Percentiles rank a stretch among this genome's conserved stretches.
phyloP scores from a whole-genome alignment of 2,329 filamentous ascomycete genomes.

The Cryphonectria carpinicola region DNA sequence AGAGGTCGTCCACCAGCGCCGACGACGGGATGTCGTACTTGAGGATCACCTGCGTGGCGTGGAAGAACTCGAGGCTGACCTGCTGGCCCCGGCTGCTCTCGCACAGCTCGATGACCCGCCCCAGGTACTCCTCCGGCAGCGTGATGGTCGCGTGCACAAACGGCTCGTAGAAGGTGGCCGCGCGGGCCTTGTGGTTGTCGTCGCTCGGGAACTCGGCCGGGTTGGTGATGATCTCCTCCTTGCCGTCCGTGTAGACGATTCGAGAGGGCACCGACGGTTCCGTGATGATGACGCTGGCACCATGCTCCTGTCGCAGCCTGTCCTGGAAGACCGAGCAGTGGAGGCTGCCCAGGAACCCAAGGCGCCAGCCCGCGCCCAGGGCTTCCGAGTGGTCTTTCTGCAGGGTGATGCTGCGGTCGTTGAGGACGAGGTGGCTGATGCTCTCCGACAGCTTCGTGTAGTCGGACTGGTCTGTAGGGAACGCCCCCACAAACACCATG shows the following conservation, averaged over 20 bases:
- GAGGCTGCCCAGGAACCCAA: slow-evolving; percentile 94
- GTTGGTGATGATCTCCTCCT: slow-evolving; percentile 78
- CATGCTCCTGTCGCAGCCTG: slow-evolving; percentile 89
- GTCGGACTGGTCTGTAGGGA: slow-evolving; percentile 88
- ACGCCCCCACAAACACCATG: slow-evolving; percentile 98
- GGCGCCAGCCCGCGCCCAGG: slow-evolving; percentile 87
- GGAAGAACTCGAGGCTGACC: slow-evolving; percentile 87
- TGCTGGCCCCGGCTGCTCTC: slow-evolving; percentile 88
- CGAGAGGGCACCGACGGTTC: slow-evolving; percentile 94
- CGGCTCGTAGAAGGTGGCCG: slow-evolving; percentile 55
- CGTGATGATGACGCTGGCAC: slow-evolving; percentile 93
- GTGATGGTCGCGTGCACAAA: slow-evolving; percentile 86
- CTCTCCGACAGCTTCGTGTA: slow-evolving; percentile 89
- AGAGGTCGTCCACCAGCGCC: slow-evolving; percentile 94
- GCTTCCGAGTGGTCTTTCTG: slow-evolving; percentile 95
- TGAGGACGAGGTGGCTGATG: slow-evolving; percentile 90
- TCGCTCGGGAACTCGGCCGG: slow-evolving; percentile 83
- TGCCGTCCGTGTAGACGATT: slow-evolving; percentile 77
- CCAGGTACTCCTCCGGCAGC: slow-evolving; percentile 90
- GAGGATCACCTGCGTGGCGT: slow-evolving; percentile 87
- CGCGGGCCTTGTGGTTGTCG: slow-evolving; percentile 52
- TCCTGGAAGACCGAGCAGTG: slow-evolving; percentile 99
- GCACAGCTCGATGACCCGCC: slow-evolving; percentile 92
- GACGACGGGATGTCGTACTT: slow-evolving; percentile 89
- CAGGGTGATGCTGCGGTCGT: slow-evolving; percentile 91